These are phyloP conservation scores for Passalora sequoiae DNA, from an alignment of 2,329 filamentous ascomycete genomes.

Conservation along the genomic window DNA sequence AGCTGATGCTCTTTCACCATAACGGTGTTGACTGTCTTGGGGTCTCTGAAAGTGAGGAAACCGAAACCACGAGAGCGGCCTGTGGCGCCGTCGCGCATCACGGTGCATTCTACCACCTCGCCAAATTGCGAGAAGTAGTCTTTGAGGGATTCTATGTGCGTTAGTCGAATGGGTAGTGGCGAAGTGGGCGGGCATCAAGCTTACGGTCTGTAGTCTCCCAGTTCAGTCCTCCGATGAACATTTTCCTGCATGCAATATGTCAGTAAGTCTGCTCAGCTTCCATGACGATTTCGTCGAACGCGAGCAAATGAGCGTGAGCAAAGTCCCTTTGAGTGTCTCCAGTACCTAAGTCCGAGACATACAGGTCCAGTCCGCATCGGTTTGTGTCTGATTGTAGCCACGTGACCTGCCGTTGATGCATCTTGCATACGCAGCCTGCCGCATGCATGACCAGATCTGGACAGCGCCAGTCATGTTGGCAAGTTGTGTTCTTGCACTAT, in stretches of 20 bases:
- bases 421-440: too few species aligned
- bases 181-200: constrained; percentile 35
- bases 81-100: constrained; percentile 96
- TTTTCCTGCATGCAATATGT: constrained; percentile 64
- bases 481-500: too few species aligned
- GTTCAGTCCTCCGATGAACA: constrained; percentile 98
- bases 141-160: constrained; percentile 73
- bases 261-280: too few species aligned
- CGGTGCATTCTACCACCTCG: constrained; percentile 94
- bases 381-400: too few species aligned
- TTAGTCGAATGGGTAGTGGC: constrained; percentile 25
- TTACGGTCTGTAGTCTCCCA: constrained; percentile 99
- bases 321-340: too few species aligned
- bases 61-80: constrained; percentile 93
- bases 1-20: constrained; percentile 99
- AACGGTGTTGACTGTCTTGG: constrained; percentile 96
- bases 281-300: too few species aligned
- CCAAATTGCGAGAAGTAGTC: constrained; percentile 98
- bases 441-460: too few species aligned
- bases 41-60: constrained; percentile 95
- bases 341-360: too few species aligned
- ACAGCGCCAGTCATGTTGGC: background rate
- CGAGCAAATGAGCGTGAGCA: constrained; percentile 20
- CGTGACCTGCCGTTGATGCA: too few species aligned
- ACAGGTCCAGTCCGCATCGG: too few species aligned